phyloP scores from a whole-genome alignment of 768 basidiomycete species.

The Russula vinacea region DNA sequence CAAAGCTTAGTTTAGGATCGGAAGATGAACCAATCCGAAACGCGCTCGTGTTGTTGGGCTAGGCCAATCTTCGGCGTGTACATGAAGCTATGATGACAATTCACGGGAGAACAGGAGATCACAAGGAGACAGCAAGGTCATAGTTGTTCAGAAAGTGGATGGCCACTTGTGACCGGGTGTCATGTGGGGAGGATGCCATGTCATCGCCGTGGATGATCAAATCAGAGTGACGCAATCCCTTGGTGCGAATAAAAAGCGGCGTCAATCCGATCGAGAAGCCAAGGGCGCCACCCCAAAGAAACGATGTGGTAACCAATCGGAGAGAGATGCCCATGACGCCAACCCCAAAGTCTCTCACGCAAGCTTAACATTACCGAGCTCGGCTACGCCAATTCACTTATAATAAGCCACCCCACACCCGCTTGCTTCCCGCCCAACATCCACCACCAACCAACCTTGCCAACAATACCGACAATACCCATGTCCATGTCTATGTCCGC shows the following conservation, averaged over 20 bases:
- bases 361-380: background rate
- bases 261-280: slow-evolving; percentile 1
- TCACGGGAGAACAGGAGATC: background rate
- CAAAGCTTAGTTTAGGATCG: slow-evolving; percentile 13
- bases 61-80: background rate
- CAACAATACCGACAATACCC: background rate
- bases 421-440: background rate
- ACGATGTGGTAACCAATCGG: slow-evolving; percentile 25
- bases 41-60: background rate
- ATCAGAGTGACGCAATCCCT: no score
- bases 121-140: background rate
- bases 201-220: slow-evolving; percentile 2
- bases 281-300: slow-evolving; percentile 10
- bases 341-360: background rate
- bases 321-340: background rate
- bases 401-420: slow-evolving; percentile 1
- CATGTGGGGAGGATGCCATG: background rate
- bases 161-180: background rate
- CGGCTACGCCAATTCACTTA: background rate
- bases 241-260: background rate
- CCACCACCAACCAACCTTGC: background rate
- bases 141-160: background rate
- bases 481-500: slow-evolving; percentile 33
- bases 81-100: background rate
- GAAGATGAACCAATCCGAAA: slow-evolving; percentile 2